A percentile compares a stretch with the other conserved stretches of the same genome.
Conservation (phyloP, 2,329 filamentous ascomycete genomes). For the Triangularia setosa region DNA sequence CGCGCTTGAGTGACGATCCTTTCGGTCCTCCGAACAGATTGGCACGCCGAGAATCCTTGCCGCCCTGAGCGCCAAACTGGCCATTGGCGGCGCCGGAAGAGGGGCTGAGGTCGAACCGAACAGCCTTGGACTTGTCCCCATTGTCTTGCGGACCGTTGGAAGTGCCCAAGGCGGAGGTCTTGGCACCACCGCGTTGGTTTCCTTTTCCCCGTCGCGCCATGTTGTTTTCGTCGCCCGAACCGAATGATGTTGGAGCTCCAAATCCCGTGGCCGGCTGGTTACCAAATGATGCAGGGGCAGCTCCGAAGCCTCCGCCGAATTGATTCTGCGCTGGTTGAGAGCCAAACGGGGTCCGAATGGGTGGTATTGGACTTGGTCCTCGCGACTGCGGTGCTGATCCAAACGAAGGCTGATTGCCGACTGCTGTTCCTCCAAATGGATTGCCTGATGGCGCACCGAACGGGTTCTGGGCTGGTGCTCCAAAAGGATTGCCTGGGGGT, state of each 20-base stretch:
- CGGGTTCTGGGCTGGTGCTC: background rate
- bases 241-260: constrained; percentile 12
- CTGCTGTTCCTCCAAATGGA: background rate
- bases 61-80: background rate
- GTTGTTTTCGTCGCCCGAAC: background rate
- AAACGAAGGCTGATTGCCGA: background rate
- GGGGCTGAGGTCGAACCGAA: no score
- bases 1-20: background rate
- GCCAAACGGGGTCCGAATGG: constrained; percentile 8
- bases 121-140: background rate
- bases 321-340: constrained; percentile 6
- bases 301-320: background rate
- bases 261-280: background rate
- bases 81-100: background rate
- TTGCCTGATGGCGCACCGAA: background rate
- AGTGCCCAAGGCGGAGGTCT: background rate
- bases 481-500: constrained; percentile 14
- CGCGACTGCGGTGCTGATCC: constrained; percentile 9
- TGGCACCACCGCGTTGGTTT: background rate
- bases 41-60: background rate
- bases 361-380: constrained; percentile 5
- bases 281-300: background rate
- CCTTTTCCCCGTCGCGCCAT: background rate
- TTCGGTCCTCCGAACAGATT: constrained; percentile 1
- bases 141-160: background rate